phyloP scores from a whole-genome alignment of 129 eudicot genomes.

The Glebionis coronaria region DNA sequence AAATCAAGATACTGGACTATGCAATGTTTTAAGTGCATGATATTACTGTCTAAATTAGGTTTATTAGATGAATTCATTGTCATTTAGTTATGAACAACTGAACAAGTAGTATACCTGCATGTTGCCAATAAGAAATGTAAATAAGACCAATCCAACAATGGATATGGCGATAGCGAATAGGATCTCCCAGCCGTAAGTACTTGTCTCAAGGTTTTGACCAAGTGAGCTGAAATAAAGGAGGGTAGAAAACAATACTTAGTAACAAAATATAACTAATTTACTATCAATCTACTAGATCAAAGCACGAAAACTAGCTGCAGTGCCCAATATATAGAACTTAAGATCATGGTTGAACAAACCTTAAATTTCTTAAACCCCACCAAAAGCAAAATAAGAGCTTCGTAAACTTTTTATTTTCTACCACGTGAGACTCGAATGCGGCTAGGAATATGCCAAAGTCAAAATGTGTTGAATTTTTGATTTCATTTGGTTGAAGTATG shows the following conservation, averaged over 20 bases:
- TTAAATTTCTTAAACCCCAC: constrained; percentile 85
- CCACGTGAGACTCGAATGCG: constrained; percentile 61
- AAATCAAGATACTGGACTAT: too few species aligned
- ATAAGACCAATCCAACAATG: constrained; percentile 64
- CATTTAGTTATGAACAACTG: too few species aligned
- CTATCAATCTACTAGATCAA: neutral
- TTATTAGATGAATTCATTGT: too few species aligned
- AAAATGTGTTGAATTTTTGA: constrained; percentile 35
- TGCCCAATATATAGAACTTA: neutral
- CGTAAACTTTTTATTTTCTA: constrained; percentile 44
- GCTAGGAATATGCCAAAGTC: constrained; percentile 75
- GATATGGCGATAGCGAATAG: constrained; percentile 56
- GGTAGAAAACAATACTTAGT: neutral
- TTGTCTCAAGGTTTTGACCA: constrained; percentile 83
- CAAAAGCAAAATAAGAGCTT: constrained; percentile 77
- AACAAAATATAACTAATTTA: neutral
- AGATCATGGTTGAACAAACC: constrained; percentile 30
- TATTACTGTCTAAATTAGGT: too few species aligned
- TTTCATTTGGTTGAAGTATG: constrained; percentile 35
- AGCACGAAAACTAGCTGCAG: neutral
- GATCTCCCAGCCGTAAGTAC: constrained; percentile 64
- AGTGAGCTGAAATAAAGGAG: constrained; percentile 49
- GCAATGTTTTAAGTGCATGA: too few species aligned
- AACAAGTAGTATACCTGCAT: constrained; percentile 60
- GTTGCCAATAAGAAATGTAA: constrained; percentile 84